A percentile compares a stretch with the other conserved stretches of the same genome.
Conservation (phyloP, 805 yeast species). For the Zygoascus flipseniorum region DNA sequence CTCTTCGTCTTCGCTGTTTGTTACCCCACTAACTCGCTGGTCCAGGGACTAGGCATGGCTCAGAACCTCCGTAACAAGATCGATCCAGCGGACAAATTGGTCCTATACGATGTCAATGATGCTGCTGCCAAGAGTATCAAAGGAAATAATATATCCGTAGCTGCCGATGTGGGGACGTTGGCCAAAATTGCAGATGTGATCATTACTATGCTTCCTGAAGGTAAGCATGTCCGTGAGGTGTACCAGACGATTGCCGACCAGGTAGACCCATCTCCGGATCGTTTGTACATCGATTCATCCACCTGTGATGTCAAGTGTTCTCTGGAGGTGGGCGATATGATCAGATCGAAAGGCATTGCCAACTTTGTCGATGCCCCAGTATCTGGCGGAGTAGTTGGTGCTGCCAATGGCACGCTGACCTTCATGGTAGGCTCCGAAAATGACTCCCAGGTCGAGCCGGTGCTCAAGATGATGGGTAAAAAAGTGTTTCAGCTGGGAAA, state of each 20-base stretch:
- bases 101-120: conserved; percentile 37
- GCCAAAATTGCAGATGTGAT: conserved; percentile 26
- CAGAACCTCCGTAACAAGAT: conserved; percentile 37
- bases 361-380: conserved; percentile 46
- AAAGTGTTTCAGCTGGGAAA: conserved; percentile 43
- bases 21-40: neutral
- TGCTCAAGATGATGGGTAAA: conserved; percentile 38
- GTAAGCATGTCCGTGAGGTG: conserved; percentile 38
- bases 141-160: conserved; percentile 20
- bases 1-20: neutral
- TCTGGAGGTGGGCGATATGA: conserved; percentile 30
- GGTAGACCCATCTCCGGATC: conserved; percentile 14
- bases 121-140: conserved; percentile 21
- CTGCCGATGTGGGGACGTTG: conserved; percentile 18
- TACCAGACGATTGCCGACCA: conserved; percentile 32
- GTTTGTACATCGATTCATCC: conserved; percentile 40
- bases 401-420: conserved; percentile 42
- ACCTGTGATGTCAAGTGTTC: conserved; percentile 46
- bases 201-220: conserved; percentile 49
- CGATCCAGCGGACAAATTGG: conserved; percentile 32
- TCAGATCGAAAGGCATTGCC: conserved; percentile 32
- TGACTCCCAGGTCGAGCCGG: conserved; percentile 9
- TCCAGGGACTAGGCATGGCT: conserved; percentile 42
- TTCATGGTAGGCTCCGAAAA: conserved; percentile 43
- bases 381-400: conserved; percentile 49